phyloP scores from a whole-genome alignment of 352 stramenopile species.

The Globisporangium emineosum region DNA sequence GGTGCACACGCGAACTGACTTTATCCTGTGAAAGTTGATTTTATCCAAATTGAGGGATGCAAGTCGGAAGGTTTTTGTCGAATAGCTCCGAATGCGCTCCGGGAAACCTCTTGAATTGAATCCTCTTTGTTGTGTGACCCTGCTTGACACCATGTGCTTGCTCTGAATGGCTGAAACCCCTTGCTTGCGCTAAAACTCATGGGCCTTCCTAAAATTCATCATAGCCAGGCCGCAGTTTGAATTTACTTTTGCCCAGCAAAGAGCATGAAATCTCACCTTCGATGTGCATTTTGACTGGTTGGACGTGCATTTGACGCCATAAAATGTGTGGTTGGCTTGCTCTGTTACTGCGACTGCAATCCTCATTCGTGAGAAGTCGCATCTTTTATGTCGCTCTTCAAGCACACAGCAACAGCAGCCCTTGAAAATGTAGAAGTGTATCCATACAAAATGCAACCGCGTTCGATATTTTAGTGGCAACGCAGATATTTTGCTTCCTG shows the following conservation, averaged over 20 bases:
- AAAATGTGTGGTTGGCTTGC: too few relatives aligned
- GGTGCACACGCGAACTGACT: background rate
- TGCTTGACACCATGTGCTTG: background rate
- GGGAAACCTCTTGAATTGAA: background rate
- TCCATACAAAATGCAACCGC: background rate
- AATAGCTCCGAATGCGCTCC: background rate
- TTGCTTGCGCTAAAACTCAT: background rate
- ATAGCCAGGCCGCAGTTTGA: background rate
- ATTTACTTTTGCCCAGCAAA: background rate
- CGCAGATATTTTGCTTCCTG: background rate
- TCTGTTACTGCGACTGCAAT: background rate
- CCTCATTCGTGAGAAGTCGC: background rate
- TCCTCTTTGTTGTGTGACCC: background rate
- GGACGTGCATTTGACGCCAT: too few relatives aligned
- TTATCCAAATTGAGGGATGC: background rate
- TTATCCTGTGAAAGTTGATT: background rate
- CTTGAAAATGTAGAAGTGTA: background rate
- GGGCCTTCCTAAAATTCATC: background rate
- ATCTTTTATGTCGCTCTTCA: too few relatives aligned
- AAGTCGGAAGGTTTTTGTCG: background rate
- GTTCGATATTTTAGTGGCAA: background rate
- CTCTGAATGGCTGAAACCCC: background rate
- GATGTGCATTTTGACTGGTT: too few relatives aligned
- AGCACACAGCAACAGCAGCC: too few relatives aligned
- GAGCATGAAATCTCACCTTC: background rate